These are phyloP conservation scores for Emmonsiellopsis sp. DNA, from an alignment of 2,329 filamentous ascomycete genomes.

Conservation along the genomic window DNA sequence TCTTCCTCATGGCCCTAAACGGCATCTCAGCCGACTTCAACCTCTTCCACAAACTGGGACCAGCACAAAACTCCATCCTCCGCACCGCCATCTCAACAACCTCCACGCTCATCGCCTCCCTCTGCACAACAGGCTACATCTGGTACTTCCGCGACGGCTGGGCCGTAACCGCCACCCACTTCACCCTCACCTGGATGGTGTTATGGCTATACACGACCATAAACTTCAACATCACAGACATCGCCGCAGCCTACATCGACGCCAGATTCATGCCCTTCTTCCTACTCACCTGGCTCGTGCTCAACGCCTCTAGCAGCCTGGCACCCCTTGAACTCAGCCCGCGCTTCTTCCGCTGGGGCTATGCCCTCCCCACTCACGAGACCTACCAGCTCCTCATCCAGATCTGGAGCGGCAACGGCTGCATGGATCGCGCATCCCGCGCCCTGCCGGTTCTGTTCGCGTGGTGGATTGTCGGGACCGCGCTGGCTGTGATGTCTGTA, in stretches of 20 bases:
- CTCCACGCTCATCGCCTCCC: conserved; percentile 34
- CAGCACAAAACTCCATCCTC: conserved; percentile 23
- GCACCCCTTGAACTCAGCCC: conserved; percentile 36
- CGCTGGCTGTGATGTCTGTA: conserved; percentile 13
- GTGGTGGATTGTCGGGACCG: conserved; percentile 24
- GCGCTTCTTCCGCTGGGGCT: conserved; percentile 34
- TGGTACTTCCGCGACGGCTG: conserved; percentile 38
- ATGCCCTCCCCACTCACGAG: conserved; percentile 33
- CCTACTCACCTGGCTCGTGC: conserved; percentile 36
- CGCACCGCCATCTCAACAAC: conserved; percentile 26
- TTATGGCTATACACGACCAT: conserved; percentile 38
- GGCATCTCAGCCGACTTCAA: conserved; percentile 32
- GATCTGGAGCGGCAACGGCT: conserved; percentile 35
- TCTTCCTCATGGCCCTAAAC: conserved; percentile 39
- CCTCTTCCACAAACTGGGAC: conserved; percentile 25
- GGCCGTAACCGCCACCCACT: conserved; percentile 33
- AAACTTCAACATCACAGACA: conserved; percentile 38
- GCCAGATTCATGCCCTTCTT: conserved; percentile 36
- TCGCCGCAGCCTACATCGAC: conserved; percentile 34
- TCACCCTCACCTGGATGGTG: conserved; percentile 35
- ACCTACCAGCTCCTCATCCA: conserved; percentile 34
- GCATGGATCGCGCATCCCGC: conserved; percentile 31
- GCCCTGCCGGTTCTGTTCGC: conserved; percentile 37
- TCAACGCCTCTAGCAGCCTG: conserved; percentile 36
- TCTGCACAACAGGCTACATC: conserved; percentile 33